These are phyloP conservation scores for Suillus sp. DNA, from an alignment of 768 basidiomycete species.

Conservation along the genomic window DNA sequence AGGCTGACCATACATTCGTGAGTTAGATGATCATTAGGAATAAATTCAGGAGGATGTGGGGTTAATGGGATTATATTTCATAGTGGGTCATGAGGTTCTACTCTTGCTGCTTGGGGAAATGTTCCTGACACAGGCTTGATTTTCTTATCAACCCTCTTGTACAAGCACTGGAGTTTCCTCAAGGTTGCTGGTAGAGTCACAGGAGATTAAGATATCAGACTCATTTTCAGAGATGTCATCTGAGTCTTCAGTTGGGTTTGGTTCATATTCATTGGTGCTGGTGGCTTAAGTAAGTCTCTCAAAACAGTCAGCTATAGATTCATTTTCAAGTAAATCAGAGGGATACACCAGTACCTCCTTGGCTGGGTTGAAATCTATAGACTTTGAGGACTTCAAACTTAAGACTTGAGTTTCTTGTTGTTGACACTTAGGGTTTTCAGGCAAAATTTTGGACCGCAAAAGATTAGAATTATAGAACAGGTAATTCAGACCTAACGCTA, in stretches of 20 bases:
- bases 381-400: no score
- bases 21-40: background rate
- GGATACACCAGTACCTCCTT: no score
- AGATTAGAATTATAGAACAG: no score
- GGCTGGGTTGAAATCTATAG: no score
- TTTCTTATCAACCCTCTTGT: slow-evolving; percentile 7
- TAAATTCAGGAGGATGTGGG: background rate
- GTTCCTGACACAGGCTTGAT: slow-evolving; percentile 2
- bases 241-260: background rate
- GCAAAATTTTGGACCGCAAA: no score
- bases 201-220: background rate
- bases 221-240: background rate
- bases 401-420: no score
- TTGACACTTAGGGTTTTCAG: no score
- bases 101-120: background rate
- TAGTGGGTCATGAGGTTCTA: background rate
- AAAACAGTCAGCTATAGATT: no score
- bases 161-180: background rate
- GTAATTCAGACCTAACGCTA: no score
- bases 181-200: background rate
- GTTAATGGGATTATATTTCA: background rate
- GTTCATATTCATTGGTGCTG: no score
- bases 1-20: background rate
- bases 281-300: no score
- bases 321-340: no score